These are phyloP conservation scores for Alternaria sp. DNA, from an alignment of 2,329 filamentous ascomycete genomes.

Conservation along the genomic window DNA sequence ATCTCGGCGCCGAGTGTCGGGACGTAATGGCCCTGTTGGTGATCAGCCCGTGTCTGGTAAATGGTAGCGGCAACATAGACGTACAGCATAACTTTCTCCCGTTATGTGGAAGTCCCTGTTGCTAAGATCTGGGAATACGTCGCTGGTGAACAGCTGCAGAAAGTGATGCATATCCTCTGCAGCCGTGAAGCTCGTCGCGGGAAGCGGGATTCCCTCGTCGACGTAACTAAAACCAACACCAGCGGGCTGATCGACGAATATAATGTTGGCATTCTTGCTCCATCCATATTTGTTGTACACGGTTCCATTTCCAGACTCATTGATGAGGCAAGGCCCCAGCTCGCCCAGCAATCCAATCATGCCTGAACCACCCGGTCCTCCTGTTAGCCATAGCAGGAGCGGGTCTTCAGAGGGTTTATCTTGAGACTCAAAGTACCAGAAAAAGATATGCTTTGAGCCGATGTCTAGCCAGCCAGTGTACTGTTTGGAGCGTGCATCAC, in stretches of 20 bases:
- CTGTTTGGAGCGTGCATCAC: conserved; percentile 46
- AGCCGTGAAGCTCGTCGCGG: conserved; percentile 53
- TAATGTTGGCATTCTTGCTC: conserved; percentile 48
- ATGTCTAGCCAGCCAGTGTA: conserved; percentile 51
- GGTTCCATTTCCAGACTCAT: conserved; percentile 50
- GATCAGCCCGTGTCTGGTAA: background rate
- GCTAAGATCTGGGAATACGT: conserved; percentile 55
- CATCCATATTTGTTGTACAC: conserved; percentile 51
- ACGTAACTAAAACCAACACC: conserved; percentile 52
- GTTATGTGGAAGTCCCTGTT: conserved; percentile 56
- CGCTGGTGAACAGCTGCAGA: conserved; percentile 57
- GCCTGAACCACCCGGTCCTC: conserved; percentile 49
- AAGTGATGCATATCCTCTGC: conserved; percentile 61
- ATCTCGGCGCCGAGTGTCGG: conserved; percentile 57
- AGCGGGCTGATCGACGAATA: conserved; percentile 52
- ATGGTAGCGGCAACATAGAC: conserved; percentile 14
- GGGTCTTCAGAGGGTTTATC: conserved; percentile 48
- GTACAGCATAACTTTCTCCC: conserved; percentile 60
- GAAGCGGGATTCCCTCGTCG: conserved; percentile 46
- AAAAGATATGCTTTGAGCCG: conserved; percentile 56
- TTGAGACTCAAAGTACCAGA: conserved; percentile 57
- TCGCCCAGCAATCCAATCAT: conserved; percentile 51
- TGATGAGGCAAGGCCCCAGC: conserved; percentile 50
- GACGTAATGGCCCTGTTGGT: conserved; percentile 57
- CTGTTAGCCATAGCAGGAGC: conserved; percentile 54